Conservation (phyloP, 2,329 filamentous ascomycete genomes). For the Daldinia sp. region DNA sequence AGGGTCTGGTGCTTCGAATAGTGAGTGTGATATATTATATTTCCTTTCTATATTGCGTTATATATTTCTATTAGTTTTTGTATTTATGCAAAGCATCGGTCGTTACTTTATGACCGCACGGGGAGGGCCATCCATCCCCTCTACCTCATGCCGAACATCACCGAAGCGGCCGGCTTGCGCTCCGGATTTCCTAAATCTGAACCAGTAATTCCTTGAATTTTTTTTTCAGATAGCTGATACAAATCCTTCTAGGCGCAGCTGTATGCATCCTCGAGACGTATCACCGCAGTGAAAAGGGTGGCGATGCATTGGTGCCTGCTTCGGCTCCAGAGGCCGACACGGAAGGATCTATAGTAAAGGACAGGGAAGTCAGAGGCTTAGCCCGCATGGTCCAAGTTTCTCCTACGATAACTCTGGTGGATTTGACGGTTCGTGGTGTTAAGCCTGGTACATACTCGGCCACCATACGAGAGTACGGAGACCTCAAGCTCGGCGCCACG, state of each 20-base stretch:
- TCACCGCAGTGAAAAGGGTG: constrained; percentile 67
- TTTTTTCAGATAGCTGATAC: constrained; percentile 41
- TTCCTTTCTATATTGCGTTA: constrained; percentile 31
- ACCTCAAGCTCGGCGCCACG: constrained; percentile 84
- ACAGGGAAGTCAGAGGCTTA: constrained; percentile 80
- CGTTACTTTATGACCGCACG: constrained; percentile 31
- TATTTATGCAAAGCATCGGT: constrained; percentile 25
- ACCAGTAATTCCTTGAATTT: neutral
- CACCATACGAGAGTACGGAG: constrained; percentile 85
- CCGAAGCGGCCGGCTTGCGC: constrained; percentile 11
- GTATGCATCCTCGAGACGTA: constrained; percentile 96
- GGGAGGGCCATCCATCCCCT: neutral
- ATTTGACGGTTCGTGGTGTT: constrained; percentile 87
- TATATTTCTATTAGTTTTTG: constrained; percentile 15
- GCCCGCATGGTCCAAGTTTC: constrained; percentile 94
- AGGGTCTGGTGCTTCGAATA: constrained; percentile 86
- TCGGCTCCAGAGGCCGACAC: constrained; percentile 53
- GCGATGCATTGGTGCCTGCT: constrained; percentile 50
- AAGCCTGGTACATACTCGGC: constrained; percentile 84
- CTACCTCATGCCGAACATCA: constrained; percentile 9
- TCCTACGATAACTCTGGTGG: constrained; percentile 81
- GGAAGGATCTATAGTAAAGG: constrained; percentile 50
- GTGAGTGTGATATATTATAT: constrained; percentile 67
- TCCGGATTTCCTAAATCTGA: constrained; percentile 20
- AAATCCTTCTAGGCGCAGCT: constrained; percentile 71